Percentiles rank a stretch among this genome's conserved stretches.
These are phyloP conservation scores for Aspergillus cristatus DNA, from an alignment of 495 filamentous ascomycete genomes.

Conservation along the genomic window DNA sequence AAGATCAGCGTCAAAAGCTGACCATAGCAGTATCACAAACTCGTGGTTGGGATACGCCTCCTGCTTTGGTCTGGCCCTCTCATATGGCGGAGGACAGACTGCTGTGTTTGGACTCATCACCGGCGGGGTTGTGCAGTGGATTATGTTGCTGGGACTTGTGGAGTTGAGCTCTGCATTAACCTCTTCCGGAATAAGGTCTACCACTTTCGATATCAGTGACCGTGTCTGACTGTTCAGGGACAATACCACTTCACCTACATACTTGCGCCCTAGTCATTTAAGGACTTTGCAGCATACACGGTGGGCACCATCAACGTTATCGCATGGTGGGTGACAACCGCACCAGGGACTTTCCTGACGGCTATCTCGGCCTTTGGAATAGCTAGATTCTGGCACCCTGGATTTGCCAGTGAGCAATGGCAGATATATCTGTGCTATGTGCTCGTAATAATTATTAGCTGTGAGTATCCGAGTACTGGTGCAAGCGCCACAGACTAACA, in stretches of 20 bases:
- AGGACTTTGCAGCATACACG: conserved; percentile 19
- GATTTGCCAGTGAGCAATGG: conserved; percentile 16
- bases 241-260: conserved; percentile 26
- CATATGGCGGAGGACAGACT: conserved; percentile 16
- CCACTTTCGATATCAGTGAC: not conserved
- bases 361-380: conserved; percentile 15
- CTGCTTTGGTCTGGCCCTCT: conserved; percentile 12
- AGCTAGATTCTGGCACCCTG: conserved; percentile 13
- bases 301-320: conserved; percentile 21
- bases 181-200: conserved; percentile 15
- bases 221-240: conserved; percentile 6
- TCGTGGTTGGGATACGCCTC: conserved; percentile 17
- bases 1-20: not conserved
- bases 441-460: conserved; percentile 6
- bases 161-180: conserved; percentile 21
- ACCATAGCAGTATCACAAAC: conserved; percentile 14
- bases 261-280: conserved; percentile 13
- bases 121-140: conserved; percentile 16
- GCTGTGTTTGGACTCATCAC: conserved; percentile 14
- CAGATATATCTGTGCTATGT: conserved; percentile 20
- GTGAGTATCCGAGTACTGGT: not conserved
- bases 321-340: conserved; percentile 18
- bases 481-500: not conserved
- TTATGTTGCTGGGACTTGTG: conserved; percentile 15
- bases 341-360: conserved; percentile 10